A percentile compares a stretch with the other conserved stretches of the same genome.
These are phyloP conservation scores for Tolypocladium tropicale DNA, from an alignment of 2,329 filamentous ascomycete genomes.

Conservation along the genomic window DNA sequence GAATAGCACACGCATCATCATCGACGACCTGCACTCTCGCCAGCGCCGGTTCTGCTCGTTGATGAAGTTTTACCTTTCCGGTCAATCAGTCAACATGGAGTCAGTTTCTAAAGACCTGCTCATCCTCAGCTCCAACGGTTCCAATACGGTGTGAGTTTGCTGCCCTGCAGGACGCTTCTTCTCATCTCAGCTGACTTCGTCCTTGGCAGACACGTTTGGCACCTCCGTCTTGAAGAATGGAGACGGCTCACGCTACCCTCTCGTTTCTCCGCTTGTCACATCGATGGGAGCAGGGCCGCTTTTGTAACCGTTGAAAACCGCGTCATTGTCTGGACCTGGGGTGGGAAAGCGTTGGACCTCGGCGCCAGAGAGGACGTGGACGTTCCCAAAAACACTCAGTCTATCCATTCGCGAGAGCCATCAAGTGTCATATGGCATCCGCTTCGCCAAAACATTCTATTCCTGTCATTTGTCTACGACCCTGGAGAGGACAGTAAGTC, in stretches of 20 bases:
- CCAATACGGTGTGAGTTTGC: slow-evolving; percentile 5
- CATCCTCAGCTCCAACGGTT: neutral
- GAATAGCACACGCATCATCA: slow-evolving; percentile 7
- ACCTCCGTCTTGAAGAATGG: slow-evolving; percentile 9
- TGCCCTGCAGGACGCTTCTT: neutral
- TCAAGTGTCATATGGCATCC: neutral
- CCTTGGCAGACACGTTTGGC: slow-evolving; percentile 9
- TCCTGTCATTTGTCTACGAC: neutral
- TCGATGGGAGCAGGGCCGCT: slow-evolving; percentile 8
- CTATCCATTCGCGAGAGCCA: neutral
- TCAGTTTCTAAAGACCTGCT: slow-evolving; percentile 7
- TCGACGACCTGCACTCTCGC: slow-evolving; percentile 13
- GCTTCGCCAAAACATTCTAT: neutral
- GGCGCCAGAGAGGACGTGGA: neutral
- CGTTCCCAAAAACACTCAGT: neutral
- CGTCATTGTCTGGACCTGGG: slow-evolving; percentile 13
- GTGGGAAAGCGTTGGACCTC: slow-evolving; percentile 8
- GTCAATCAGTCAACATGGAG: slow-evolving; percentile 2
- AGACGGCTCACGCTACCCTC: slow-evolving; percentile 11
- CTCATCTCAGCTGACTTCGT: neutral
- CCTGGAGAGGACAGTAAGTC: neutral
- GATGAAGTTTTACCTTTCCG: neutral
- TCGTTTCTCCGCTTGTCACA: slow-evolving; percentile 6
- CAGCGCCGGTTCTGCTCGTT: slow-evolving; percentile 9
- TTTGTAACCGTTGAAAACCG: slow-evolving; percentile 10